These are phyloP conservation scores for Monilinia polystroma DNA, from an alignment of 2,329 filamentous ascomycete genomes.

Conservation along the genomic window DNA sequence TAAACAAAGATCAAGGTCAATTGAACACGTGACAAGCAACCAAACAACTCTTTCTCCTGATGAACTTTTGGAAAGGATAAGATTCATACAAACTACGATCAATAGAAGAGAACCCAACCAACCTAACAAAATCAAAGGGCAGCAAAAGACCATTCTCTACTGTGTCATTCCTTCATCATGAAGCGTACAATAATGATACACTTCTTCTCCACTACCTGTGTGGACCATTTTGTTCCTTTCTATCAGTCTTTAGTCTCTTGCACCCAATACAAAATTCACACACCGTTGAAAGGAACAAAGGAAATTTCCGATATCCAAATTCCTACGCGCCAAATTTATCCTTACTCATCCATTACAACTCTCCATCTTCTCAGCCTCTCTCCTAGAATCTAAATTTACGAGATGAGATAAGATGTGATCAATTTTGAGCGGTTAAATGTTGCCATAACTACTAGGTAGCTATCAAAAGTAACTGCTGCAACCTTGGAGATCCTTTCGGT, in stretches of 20 bases:
- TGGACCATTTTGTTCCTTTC: background rate
- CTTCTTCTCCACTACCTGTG: background rate
- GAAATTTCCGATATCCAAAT: background rate
- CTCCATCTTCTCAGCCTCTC: background rate
- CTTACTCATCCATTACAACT: background rate
- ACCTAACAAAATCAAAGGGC: no score
- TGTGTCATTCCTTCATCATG: no score
- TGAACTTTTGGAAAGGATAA: no score
- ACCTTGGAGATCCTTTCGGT: background rate
- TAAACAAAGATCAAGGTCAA: no score
- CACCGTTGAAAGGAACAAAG: background rate
- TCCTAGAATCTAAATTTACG: constrained; percentile 1
- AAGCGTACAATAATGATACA: no score
- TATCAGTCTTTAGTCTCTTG: background rate
- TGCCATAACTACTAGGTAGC: background rate
- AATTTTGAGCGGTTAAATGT: background rate
- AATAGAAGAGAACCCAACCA: no score
- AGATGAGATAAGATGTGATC: constrained; percentile 1
- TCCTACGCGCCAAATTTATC: background rate
- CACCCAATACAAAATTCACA: constrained; percentile 2
- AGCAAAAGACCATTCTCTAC: no score
- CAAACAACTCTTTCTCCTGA: no score
- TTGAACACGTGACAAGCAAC: no score
- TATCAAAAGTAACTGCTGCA: background rate
- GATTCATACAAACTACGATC: no score